phyloP scores from a whole-genome alignment of 768 basidiomycete genomes.

The Tulasnella sp. region DNA sequence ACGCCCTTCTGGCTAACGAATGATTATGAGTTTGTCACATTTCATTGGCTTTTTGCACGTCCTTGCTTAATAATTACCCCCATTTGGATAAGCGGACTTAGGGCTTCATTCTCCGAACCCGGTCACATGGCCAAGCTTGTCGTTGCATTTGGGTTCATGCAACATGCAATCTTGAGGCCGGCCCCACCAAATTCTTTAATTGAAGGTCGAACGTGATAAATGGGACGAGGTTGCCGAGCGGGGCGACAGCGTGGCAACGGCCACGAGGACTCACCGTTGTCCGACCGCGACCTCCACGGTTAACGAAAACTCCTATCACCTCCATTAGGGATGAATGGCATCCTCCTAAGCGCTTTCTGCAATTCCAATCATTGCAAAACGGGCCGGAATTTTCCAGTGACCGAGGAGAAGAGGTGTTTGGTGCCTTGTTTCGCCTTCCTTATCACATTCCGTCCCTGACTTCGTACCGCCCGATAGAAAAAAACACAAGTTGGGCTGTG shows the following conservation, averaged over 20 bases:
- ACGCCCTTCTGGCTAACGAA: not conserved
- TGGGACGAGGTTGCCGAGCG: no score
- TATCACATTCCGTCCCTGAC: conserved; percentile 1
- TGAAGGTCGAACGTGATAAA: not conserved
- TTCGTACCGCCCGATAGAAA: not conserved
- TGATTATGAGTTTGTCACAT: no score
- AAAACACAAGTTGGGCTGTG: not conserved
- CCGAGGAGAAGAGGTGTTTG: not conserved
- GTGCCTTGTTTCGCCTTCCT: not conserved
- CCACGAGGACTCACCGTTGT: not conserved
- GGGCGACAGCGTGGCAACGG: not conserved
- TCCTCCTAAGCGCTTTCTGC: not conserved
- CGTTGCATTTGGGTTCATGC: not conserved
- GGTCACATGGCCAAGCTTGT: not conserved
- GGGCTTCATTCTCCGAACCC: not conserved
- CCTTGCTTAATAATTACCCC: no score
- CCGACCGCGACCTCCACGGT: not conserved
- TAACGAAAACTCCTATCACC: not conserved
- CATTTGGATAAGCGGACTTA: not conserved
- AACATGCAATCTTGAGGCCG: not conserved
- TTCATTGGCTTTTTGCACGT: no score
- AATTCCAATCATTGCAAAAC: not conserved
- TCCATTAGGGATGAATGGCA: not conserved
- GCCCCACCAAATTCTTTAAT: not conserved
- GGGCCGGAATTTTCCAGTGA: not conserved